Evolutionary conservation across 805 yeast species (phyloP), one percentile per base, ranked within the genome.

Genomic region (Starmerella potacharoeniae): DNA sequence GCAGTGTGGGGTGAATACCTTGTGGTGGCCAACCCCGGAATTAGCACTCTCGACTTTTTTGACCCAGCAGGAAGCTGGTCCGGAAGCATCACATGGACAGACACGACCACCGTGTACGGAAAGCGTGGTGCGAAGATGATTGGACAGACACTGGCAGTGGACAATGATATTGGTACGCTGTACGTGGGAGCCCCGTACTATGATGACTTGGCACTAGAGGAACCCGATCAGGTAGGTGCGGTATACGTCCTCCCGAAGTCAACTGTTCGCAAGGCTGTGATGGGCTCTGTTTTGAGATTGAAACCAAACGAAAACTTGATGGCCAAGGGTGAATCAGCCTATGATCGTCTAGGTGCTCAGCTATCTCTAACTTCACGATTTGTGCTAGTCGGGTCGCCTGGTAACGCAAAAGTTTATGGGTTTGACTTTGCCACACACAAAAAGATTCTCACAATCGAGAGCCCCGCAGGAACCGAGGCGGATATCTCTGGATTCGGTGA

Each of bases 11-110:
- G 62, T 1, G 70, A 74, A 9, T 70, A 72, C 49, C 64, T 81
- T 7, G 71, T 75, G 0, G 71, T 79, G 4, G 65, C 79, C 0
- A 74, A 77, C 52, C 84, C 86, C 0, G 85, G 86, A 0, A 42
- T 64, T 0, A 77, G 81, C 4, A 57, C 62, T 0, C 49, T 82
- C 1, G 71, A 73, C 48, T 54, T 79, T 6, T 77, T 67, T 56
- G 59, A 62, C 13, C 60, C 63, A 31, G 56, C 60, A 3, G 59
- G 61, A 3, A 33, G 58, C 42, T n/a, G 64, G 56, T 30, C 39
- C 66, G 39, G 60, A 69, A 16, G 69, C 62, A 1, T 66, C 70
- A 13, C 49, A 31, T 34, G 70, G 69, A 51, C 59, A 29, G 54
- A 58, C 28, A 56, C 75, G 8, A 49, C 63, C 9, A 49, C 62